Evolutionary conservation across 495 filamentous ascomycete genomes (phyloP).

Genomic region (Aspergillus kassunensis): DNA sequence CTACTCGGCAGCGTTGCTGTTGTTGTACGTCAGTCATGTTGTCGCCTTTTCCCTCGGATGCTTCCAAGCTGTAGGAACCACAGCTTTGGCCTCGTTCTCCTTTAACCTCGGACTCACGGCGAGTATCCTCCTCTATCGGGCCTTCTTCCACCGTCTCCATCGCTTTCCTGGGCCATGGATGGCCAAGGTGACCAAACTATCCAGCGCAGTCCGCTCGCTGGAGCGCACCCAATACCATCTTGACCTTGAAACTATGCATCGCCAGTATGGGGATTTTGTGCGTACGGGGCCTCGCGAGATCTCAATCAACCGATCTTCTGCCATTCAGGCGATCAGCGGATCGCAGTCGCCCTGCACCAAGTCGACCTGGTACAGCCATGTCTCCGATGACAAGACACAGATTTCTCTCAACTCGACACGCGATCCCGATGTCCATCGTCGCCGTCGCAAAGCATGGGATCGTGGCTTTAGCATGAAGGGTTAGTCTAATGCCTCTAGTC

Average conservation of each 20-base stretch:
- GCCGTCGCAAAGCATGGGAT: constrained; percentile 37
- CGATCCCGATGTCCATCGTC: constrained; percentile 26
- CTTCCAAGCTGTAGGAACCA: not conserved
- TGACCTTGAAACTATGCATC: constrained; percentile 5
- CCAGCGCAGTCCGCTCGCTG: not conserved
- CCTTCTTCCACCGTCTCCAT: constrained; percentile 2
- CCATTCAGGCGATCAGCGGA: constrained; percentile 20
- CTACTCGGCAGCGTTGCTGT: not conserved
- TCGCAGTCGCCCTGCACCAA: constrained; percentile 27
- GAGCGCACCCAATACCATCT: constrained; percentile 7
- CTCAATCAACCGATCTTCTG: constrained; percentile 30
- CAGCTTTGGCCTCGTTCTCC: not conserved
- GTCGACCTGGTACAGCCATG: constrained; percentile 31
- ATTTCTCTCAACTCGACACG: constrained; percentile 29
- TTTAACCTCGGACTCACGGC: constrained; percentile 1
- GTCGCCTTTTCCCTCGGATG: not conserved
- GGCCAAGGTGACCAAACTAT: not conserved
- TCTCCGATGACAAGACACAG: constrained; percentile 12
- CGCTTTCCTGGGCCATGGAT: not conserved
- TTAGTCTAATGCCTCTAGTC: not conserved
- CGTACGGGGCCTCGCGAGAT: constrained; percentile 27
- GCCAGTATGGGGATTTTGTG: constrained; percentile 9
- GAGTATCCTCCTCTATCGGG: not conserved
- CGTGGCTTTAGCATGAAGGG: constrained; percentile 21
- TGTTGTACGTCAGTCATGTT: not conserved